A percentile compares a stretch with the other conserved stretches of the same genome.
Conservation (phyloP, 1,139 yeast species). For the Candida sojae region DNA sequence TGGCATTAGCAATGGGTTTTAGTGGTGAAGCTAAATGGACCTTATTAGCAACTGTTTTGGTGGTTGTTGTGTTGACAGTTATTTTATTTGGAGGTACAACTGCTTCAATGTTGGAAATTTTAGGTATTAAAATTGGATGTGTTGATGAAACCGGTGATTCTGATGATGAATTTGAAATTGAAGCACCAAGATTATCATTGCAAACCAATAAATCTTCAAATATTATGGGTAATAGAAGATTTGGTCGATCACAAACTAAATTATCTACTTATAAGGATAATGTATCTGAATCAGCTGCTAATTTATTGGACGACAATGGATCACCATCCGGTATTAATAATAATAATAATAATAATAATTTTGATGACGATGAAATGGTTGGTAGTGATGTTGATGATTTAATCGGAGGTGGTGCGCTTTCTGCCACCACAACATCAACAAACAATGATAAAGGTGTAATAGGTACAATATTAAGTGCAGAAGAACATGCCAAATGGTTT, state of each 20-base stretch:
- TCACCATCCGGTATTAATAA: constrained; percentile 12
- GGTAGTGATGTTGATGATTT: constrained; percentile 46
- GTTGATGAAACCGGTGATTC: constrained; percentile 72
- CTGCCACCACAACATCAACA: constrained; percentile 1
- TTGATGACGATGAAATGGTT: constrained; percentile 34
- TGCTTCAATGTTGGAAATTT: constrained; percentile 94
- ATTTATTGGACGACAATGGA: constrained; percentile 8
- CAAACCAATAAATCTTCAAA: constrained; percentile 9
- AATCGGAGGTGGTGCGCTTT: constrained; percentile 10
- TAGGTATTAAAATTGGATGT: constrained; percentile 91
- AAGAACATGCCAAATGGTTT: constrained; percentile 89
- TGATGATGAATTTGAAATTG: constrained; percentile 95
- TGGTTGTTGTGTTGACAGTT: constrained; percentile 94
- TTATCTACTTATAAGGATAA: constrained; percentile 12
- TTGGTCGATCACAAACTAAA: constrained; percentile 12
- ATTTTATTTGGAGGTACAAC: constrained; percentile 98
- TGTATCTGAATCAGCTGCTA: constrained; percentile 5
- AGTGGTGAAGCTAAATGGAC: constrained; percentile 94
- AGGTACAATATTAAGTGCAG: constrained; percentile 55
- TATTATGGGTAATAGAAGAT: constrained; percentile 39
- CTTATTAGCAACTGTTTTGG: constrained; percentile 88
- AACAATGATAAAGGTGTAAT: constrained; percentile 29
- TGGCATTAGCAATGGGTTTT: constrained; percentile 95
- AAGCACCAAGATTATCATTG: constrained; percentile 58
- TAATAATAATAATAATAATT: constrained; percentile 14